These are phyloP conservation scores for Elongisporangium prolatum DNA, from an alignment of 352 stramenopile genomes.

Conservation along the genomic window DNA sequence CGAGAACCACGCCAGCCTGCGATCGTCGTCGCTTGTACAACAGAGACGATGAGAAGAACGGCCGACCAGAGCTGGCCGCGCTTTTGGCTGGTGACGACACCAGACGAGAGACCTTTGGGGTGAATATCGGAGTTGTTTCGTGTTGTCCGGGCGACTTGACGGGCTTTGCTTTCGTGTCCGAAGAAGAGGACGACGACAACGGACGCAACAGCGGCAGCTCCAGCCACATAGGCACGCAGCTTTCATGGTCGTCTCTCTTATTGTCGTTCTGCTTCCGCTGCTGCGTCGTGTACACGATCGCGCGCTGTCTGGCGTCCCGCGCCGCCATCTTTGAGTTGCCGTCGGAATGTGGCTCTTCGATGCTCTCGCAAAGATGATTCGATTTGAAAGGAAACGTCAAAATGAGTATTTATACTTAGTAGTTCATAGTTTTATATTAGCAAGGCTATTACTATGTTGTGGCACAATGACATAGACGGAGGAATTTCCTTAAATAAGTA, in stretches of 20 bases:
- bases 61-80: neutral
- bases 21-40: slow-evolving; percentile 19
- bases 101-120: slow-evolving; percentile 50
- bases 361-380: neutral
- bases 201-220: slow-evolving; percentile 58
- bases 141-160: neutral
- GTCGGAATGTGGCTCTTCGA: neutral
- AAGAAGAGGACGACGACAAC: slow-evolving; percentile 9
- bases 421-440: too few species aligned
- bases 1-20: slow-evolving; percentile 29
- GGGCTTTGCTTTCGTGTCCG: neutral
- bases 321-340: neutral
- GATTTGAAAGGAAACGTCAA: neutral
- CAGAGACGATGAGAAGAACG: neutral
- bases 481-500: too few species aligned
- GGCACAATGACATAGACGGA: too few species aligned
- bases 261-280: neutral
- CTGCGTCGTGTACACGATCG: slow-evolving; percentile 28
- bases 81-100: slow-evolving; percentile 17
- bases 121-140: slow-evolving; percentile 1
- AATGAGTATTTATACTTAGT: too few species aligned
- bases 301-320: slow-evolving; percentile 17
- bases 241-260: neutral
- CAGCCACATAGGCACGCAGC: slow-evolving; percentile 44
- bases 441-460: too few species aligned